Evolutionary conservation across 805 yeast species (phyloP), one percentile per base, ranked within the genome.

Genomic region (Pichia gijzeniarum): DNA sequence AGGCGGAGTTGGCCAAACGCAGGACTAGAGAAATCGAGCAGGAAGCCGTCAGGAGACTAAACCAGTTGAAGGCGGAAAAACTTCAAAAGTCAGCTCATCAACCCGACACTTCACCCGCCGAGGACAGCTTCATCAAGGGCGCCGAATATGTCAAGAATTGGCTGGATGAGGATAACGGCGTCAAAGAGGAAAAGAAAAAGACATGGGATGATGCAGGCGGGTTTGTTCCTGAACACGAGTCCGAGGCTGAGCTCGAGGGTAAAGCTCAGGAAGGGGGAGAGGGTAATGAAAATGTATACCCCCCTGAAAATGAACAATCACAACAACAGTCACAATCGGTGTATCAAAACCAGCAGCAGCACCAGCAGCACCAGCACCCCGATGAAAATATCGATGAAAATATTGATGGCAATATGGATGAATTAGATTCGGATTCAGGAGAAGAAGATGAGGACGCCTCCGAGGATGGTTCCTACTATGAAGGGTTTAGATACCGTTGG

Each of bases 31-130:
- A 45, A 38, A 45, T 45, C 13, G 43, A 46, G 28, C 40, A 41
- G 32, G 35, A 18, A 7, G 48, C 48, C 3, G 38, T 17, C n/a
- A 30, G 28, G 18, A 41, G 38, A 16, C 28, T 46, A 21, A n/a
- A 40, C 16, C 17, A 32, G 30, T 18, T 25, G 27, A 19, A 35
- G 17, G 3, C 19, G 12, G 35, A 38, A n/a, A 10, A 39, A n/a
- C 38, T 8, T 18, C 28, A 25, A 10, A 10, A 25, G 6, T 7
- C 6, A 7, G 28, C 34, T 10, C n/a, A 9, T 13, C 8, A 9
- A 16, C 30, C n/a, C 16, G 14, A 28, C 21, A 14, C 6, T 33
- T 45, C 31, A 69, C 19, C 27, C 12, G 18, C 21, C 21, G 34
- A 38, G n/a, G 41, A 38, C 4, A 38, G 41, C 16, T 40, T 40